Evolutionary conservation across 371 early-diverging fungal genomes (phyloP), one percentile per base, ranked within the genome.

Genomic region (Mucor mucedo): DNA sequence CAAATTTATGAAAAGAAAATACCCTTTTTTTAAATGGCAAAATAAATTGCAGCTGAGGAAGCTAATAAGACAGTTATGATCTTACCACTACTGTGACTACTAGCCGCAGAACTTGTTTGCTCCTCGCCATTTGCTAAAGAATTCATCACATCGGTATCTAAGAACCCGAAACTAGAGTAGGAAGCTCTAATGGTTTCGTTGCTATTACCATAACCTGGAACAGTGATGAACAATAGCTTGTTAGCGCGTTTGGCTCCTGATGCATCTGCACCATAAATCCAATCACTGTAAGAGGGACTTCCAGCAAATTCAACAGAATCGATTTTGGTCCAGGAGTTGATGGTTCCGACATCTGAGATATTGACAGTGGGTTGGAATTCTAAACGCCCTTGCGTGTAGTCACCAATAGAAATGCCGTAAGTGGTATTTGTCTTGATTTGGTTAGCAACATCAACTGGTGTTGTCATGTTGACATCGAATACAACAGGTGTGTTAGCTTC

Each of bases 341-440:
- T 32, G n/a, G n/a, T 10, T 29, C 41, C 39, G 0, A 40, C 27
- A 42, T 71, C 67, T 5, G 68, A 65, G 21, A 75, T 60, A 39
- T 73, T 78, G 9, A 73, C 70, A 11, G 62, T 60, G 8, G 62
- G 56, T 48, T 76, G 72, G 35, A 77, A 82, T 44, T 82, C 82
- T 11, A 77, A 48, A 35, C 82, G 69, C 13, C 77, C 79, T 49
- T 82, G 71, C 0, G 71, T 71, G 52, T 75, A 79, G 10, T 72
- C 56, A 30, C 82, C 82, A 44, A 82, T 53, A 0, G 79, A 79
- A 4, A 75, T 39, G 50, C 82, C 82, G 35, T 74, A 77, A 0
- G 82, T 82, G 8, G 45, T 28, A 35, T 82, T 82, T 5, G 78
- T 73, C 64, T 76, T 77, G 65, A 82, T 82, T 38, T 65, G 64